A percentile compares a stretch with the other conserved stretches of the same genome.
These are phyloP conservation scores for Alternaria gansuensis DNA, from an alignment of 2,329 filamentous ascomycete genomes.

Conservation along the genomic window DNA sequence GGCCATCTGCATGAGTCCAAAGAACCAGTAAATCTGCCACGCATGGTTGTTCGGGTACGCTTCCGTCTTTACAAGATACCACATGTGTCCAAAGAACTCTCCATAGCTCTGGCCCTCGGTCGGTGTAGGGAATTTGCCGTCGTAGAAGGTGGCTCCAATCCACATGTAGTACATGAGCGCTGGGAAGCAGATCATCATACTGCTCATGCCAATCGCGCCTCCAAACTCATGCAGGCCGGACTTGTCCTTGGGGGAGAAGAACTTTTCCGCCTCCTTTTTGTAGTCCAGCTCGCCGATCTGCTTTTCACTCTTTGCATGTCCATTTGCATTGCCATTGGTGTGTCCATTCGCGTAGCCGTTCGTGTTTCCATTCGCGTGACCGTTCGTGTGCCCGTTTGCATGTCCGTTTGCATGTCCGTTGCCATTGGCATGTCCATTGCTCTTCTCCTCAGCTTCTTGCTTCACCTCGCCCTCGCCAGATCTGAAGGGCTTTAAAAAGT, in stretches of 20 bases:
- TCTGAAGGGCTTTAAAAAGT: constrained; percentile 24
- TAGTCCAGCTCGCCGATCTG: constrained; percentile 21
- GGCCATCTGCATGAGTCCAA: constrained; percentile 83
- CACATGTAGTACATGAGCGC: constrained; percentile 99
- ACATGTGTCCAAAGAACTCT: constrained; percentile 78
- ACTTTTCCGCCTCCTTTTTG: constrained; percentile 50
- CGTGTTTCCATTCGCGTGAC: constrained; percentile 32
- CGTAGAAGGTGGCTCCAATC: constrained; percentile 92
- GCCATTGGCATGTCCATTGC: constrained; percentile 37
- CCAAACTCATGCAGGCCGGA: constrained; percentile 80
- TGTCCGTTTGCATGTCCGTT: constrained; percentile 36
- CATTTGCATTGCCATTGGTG: constrained; percentile 43
- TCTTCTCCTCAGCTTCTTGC: constrained; percentile 35
- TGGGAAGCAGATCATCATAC: constrained; percentile 95
- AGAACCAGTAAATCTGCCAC: constrained; percentile 94
- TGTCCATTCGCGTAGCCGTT: constrained; percentile 36
- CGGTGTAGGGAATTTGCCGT: constrained; percentile 79
- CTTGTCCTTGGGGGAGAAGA: constrained; percentile 50
- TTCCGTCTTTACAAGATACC: constrained; percentile 77
- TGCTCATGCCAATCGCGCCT: constrained; percentile 77
- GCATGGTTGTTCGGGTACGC: constrained; percentile 84
- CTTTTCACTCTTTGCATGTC: constrained; percentile 43
- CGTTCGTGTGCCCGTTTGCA: constrained; percentile 34
- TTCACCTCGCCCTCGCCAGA: constrained; percentile 14
- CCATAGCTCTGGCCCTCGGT: constrained; percentile 69